Evolutionary conservation across 805 yeast genomes (phyloP), one percentile per base, ranked within the genome.

Genomic region (Myxozyma udenii): DNA sequence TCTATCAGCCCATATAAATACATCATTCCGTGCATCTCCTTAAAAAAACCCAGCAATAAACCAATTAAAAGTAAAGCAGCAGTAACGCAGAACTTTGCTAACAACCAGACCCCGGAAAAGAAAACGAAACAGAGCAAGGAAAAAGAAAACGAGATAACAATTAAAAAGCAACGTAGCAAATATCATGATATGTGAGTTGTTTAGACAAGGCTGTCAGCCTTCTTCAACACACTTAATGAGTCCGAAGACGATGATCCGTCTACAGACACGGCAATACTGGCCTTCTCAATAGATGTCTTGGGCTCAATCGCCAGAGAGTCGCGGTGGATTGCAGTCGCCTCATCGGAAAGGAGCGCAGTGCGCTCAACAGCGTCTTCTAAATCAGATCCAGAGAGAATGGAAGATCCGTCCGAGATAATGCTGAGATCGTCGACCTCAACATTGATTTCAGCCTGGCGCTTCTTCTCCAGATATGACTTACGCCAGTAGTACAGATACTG

Each of bases 401-500:
- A 26, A 9, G 49, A 33, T 9, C 38, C 53, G 32, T 7, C 22
- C 3, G 38, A 9, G 3, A 38, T 4, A 3, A 43, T 12, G 21
- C 22, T 9, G 23, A 41, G 16, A 12, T 45, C 48, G 37, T 45
- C 38, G 5, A 46, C 49, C 25, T 47, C 58, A 22, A 51, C 53
- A 21, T 44, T 51, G 33, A 44, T 33, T 24, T 41, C 41, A n/a
- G 46, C 43, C 5, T 21, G 44, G 19, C 30, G 21, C 44, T 47
- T 43, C 22, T 40, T 44, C 26, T 46, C 55, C 2, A 40, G 41
- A 24, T 47, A 44, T 41, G 47, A 37, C 50, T 48, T 35, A 26
- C 60, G 57, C 61, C 61, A 50, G 67, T 80, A 86, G 65, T 83
- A 79, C 46, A 86, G 70, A 64, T 80, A 87, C 64, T 85, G 95